phyloP scores from a whole-genome alignment of 1,284 basidiomycete species.

The Calocybe gambosa region DNA sequence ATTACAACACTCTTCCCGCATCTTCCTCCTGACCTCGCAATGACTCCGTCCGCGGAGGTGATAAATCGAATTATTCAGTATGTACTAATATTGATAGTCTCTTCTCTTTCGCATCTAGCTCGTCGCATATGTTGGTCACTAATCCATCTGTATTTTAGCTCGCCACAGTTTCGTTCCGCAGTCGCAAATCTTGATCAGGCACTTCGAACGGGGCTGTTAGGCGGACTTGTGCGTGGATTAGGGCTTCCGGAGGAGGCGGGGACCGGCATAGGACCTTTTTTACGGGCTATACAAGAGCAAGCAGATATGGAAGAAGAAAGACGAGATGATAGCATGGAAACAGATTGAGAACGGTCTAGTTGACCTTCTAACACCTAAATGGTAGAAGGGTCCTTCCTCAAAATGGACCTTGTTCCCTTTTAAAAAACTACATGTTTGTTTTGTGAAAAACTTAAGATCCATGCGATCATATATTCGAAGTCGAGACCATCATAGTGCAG shows the following conservation, averaged over 20 bases:
- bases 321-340: slow-evolving; percentile 50
- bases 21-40: slow-evolving; percentile 66
- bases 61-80: slow-evolving; percentile 42
- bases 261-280: slow-evolving; percentile 61
- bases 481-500: too few species aligned
- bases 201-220: slow-evolving; percentile 66
- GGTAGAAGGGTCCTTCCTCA: too few species aligned
- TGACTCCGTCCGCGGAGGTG: slow-evolving; percentile 56
- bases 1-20: slow-evolving; percentile 67
- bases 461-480: too few species aligned
- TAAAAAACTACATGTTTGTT: too few species aligned
- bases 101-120: slow-evolving; percentile 11
- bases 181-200: slow-evolving; percentile 73
- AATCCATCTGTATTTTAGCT: slow-evolving; percentile 20
- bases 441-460: too few species aligned
- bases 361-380: not conserved
- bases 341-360: slow-evolving; percentile 33
- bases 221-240: slow-evolving; percentile 62
- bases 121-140: not conserved
- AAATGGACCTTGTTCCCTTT: too few species aligned
- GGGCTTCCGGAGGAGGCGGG: slow-evolving; percentile 78
- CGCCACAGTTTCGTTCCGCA: slow-evolving; percentile 34
- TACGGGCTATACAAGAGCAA: slow-evolving; percentile 69
- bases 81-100: slow-evolving; percentile 10
- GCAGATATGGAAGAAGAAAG: slow-evolving; percentile 43